Evolutionary conservation across 139 green algal genomes (phyloP).

Genomic region (Coelastrella sp.): DNA sequence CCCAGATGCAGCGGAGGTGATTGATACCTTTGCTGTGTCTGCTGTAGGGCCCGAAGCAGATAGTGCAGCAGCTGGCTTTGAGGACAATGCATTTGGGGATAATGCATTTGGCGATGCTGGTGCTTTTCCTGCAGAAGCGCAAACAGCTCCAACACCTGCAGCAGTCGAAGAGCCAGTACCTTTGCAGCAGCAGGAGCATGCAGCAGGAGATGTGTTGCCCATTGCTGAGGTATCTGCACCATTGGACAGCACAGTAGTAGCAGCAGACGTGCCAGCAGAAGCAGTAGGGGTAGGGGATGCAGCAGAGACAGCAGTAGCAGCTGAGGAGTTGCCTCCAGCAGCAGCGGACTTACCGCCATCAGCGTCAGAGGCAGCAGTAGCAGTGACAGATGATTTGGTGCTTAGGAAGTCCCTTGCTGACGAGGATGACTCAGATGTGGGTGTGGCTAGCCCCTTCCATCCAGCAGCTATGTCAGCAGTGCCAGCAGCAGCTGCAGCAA

Average conservation of each 20-base stretch:
- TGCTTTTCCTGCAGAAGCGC: slow-evolving; percentile 13
- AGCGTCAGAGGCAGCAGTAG: background rate
- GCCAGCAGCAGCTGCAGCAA: background rate
- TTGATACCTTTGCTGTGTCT: no score
- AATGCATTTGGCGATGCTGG: background rate
- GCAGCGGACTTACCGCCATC: background rate
- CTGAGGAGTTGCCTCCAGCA: background rate
- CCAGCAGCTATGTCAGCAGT: slow-evolving; percentile 7
- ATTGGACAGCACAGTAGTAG: background rate
- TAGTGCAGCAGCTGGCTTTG: background rate
- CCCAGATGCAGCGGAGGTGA: no score
- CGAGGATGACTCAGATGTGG: slow-evolving; percentile 27
- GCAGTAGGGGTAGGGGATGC: background rate
- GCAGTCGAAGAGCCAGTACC: background rate
- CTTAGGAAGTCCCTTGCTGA: background rate
- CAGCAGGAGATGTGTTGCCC: background rate
- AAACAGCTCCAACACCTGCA: background rate
- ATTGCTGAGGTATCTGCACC: background rate
- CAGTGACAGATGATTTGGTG: background rate
- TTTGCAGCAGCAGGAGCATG: no score
- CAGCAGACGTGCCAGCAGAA: background rate
- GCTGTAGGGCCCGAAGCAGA: background rate
- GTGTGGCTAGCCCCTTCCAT: background rate
- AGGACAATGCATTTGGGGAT: slow-evolving; percentile 4
- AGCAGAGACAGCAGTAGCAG: background rate